Percentiles rank a stretch among this genome's conserved stretches.
These are phyloP conservation scores for Aspergillus hiratsukae DNA, from an alignment of 2,329 filamentous ascomycete genomes.

Conservation along the genomic window DNA sequence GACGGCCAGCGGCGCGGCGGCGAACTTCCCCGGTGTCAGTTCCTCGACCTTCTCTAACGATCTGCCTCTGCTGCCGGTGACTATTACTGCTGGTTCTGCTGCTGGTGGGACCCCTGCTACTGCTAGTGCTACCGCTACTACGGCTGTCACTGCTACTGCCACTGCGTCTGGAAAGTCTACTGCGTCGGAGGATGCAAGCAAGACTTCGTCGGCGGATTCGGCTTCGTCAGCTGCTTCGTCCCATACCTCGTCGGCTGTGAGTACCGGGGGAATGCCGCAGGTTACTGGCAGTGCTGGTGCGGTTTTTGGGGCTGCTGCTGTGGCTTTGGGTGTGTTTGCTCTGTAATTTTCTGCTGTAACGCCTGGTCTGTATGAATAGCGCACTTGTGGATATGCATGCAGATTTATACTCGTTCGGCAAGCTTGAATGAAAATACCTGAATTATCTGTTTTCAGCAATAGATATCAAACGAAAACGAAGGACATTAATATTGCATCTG, in stretches of 20 bases:
- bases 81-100: conserved; percentile 15
- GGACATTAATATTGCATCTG: too few relatives aligned
- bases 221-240: not conserved
- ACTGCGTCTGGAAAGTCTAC: not conserved
- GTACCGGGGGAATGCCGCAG: conserved; percentile 6
- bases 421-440: not conserved
- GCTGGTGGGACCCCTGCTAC: conserved; percentile 5
- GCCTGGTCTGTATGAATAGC: too few relatives aligned
- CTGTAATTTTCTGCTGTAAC: not conserved
- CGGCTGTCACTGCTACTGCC: not conserved
- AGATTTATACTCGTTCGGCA: not conserved
- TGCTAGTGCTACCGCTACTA: conserved; percentile 1
- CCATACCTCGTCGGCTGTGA: not conserved
- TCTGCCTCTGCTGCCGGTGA: conserved; percentile 16
- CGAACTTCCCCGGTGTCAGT: conserved; percentile 12
- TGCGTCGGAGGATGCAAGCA: not conserved
- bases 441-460: too few relatives aligned
- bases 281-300: not conserved
- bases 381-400: not conserved
- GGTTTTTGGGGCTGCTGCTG: conserved; percentile 7
- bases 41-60: conserved; percentile 8
- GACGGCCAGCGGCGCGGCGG: conserved; percentile 8
- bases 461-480: too few relatives aligned
- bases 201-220: not conserved
- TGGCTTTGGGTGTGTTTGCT: not conserved